A percentile compares a stretch with the other conserved stretches of the same genome.
Evolutionary conservation across 1,284 basidiomycete species (phyloP).

Genomic region (Ustilago trichophora): DNA sequence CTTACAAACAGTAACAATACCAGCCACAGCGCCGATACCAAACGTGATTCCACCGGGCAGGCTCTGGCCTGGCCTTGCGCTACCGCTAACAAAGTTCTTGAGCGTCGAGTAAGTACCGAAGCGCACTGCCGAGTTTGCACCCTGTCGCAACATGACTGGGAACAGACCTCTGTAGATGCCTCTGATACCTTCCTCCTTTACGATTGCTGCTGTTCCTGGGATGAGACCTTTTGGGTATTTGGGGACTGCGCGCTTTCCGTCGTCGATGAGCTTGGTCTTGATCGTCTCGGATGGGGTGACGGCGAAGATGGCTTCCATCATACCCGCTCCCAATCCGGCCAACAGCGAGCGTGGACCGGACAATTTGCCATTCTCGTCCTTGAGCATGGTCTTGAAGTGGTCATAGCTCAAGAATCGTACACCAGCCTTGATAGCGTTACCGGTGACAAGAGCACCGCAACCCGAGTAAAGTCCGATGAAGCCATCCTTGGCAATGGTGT

Average conservation of each 20-base stretch:
- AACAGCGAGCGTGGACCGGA: slow-evolving; percentile 39
- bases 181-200: slow-evolving; percentile 79
- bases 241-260: slow-evolving; percentile 83
- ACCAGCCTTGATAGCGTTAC: slow-evolving; percentile 62
- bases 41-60: slow-evolving; percentile 90
- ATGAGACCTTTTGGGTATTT: slow-evolving; percentile 82
- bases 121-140: slow-evolving; percentile 94
- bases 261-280: slow-evolving; percentile 99
- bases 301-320: slow-evolving; percentile 91
- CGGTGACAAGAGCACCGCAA: slow-evolving; percentile 59
- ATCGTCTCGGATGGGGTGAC: slow-evolving; percentile 98
- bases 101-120: slow-evolving; percentile 94
- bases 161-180: slow-evolving; percentile 91
- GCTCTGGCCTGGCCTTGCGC: slow-evolving; percentile 80
- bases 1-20: slow-evolving; percentile 89
- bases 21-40: slow-evolving; percentile 89
- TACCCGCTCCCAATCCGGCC: slow-evolving; percentile 93
- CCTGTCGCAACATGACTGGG: slow-evolving; percentile 97
- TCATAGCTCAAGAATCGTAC: slow-evolving; percentile 96
- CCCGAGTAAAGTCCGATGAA: slow-evolving; percentile 66
- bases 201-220: slow-evolving; percentile 83
- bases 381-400: slow-evolving; percentile 84
- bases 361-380: slow-evolving; percentile 70
- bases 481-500: slow-evolving; percentile 65
- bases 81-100: slow-evolving; percentile 83